Percentiles rank a stretch among this genome's conserved stretches.
Conservation (phyloP, 1,284 basidiomycete species). For the Gymnopus androsaceus region DNA sequence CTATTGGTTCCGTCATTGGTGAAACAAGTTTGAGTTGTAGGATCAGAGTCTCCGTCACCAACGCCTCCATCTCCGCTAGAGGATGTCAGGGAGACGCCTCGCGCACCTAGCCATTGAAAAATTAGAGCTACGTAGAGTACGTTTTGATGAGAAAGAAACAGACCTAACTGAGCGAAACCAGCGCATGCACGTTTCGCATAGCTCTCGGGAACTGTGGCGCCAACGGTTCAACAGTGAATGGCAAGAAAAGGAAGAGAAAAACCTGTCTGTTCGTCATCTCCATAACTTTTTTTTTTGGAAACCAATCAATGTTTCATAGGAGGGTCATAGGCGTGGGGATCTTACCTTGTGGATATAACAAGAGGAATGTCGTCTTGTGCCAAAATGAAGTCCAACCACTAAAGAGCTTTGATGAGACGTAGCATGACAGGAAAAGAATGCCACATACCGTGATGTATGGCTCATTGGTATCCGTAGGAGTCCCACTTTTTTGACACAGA, state of each 20-base stretch:
- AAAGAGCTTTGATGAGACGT: constrained; percentile 45
- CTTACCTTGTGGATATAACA: constrained; percentile 17
- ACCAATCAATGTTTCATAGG: too few species aligned
- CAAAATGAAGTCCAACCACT: constrained; percentile 20
- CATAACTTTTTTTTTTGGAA: constrained; percentile 32
- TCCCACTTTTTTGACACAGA: too few species aligned
- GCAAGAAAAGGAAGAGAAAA: not conserved
- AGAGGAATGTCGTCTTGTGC: constrained; percentile 11
- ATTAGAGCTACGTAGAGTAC: not conserved
- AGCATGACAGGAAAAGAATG: constrained; percentile 25
- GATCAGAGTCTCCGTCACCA: constrained; percentile 16
- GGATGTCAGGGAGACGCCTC: constrained; percentile 24
- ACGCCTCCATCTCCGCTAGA: constrained; percentile 22
- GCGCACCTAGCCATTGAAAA: constrained; percentile 18
- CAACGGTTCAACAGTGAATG: not conserved
- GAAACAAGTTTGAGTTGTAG: constrained; percentile 14
- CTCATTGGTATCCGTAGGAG: constrained; percentile 29
- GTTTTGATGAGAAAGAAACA: not conserved
- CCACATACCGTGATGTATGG: constrained; percentile 8
- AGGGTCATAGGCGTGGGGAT: not conserved
- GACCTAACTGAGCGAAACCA: constrained; percentile 17
- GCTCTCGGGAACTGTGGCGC: constrained; percentile 14
- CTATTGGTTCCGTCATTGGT: constrained; percentile 33
- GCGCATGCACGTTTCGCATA: constrained; percentile 16
- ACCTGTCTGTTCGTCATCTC: constrained; percentile 39